Evolutionary conservation across 495 filamentous ascomycete species (phyloP).

Genomic region (Neurospora sp.): DNA sequence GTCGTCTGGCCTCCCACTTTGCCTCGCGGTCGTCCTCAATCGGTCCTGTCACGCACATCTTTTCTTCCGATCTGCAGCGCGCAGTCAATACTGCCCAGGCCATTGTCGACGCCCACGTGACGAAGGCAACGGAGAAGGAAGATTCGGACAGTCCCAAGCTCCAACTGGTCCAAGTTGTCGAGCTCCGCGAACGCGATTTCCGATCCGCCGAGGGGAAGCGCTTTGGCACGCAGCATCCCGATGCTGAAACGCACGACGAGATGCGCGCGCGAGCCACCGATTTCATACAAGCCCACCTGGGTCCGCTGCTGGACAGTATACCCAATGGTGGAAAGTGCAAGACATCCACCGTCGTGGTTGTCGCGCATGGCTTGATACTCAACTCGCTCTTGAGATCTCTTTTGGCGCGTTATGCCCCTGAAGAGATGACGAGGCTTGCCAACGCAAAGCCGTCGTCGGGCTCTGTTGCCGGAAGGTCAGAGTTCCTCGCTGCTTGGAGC

Average conservation of each 20-base stretch:
- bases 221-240: constrained; percentile 21
- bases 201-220: constrained; percentile 56
- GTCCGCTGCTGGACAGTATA: constrained; percentile 39
- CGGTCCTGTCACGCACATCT: constrained; percentile 48
- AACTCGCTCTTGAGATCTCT: constrained; percentile 54
- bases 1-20: constrained; percentile 51
- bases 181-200: constrained; percentile 66
- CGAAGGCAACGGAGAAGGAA: neutral
- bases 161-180: constrained; percentile 35
- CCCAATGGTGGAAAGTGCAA: constrained; percentile 4
- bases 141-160: neutral
- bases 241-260: constrained; percentile 48
- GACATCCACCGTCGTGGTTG: constrained; percentile 41
- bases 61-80: constrained; percentile 69
- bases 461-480: constrained; percentile 1
- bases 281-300: constrained; percentile 53
- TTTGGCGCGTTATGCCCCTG: constrained; percentile 24
- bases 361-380: constrained; percentile 75
- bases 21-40: constrained; percentile 30
- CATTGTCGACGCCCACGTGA: constrained; percentile 44
- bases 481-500: constrained; percentile 25
- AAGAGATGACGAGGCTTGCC: constrained; percentile 8
- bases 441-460: neutral
- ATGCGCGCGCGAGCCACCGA: constrained; percentile 50
- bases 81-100: constrained; percentile 60